Evolutionary conservation across 768 basidiomycete genomes (phyloP), one percentile per base, ranked within the genome.

Genomic region (Russula sp.): DNA sequence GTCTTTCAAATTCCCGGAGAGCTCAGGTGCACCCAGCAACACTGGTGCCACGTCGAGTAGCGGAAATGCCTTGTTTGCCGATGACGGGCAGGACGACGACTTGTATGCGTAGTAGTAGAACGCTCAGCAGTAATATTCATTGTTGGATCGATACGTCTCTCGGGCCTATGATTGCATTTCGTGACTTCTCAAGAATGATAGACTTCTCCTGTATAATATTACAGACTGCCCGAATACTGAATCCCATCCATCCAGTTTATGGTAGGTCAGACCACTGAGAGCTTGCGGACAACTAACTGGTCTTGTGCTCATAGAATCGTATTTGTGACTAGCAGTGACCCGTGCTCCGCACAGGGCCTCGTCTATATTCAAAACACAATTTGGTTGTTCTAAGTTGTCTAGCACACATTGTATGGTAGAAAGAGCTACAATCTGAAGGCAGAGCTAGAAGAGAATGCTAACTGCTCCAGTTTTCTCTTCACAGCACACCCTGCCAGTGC

Each of bases 1-100:
- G 77, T 89, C 85, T 75, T 99, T 99, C 87, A 95, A 92, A 81
- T 99, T 99, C 94, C 97, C 97, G 95, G 69, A 82, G 84, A 56
- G 49, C 58, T 34, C 77, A 71, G 60, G 73, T 16, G 70, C 76
- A 44, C 42, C 55, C 13, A 53, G 54, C 37, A 37, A 2, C 48
- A 44, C 62, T 52, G 51, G 60, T 18, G 31, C 34, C 14, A 74
- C 80, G n/a, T 73, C 77, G 18, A 69, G 80, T 4, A 50, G 64
- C 50, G 83, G 84, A 55, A 93, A 94, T 64, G 77, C 87, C 40
- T 88, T 85, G 27, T 94, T 94, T 78, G 80, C 85, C 40, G 92
- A 95, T 64, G 94, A 97, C 67, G 78, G 85, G 9, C 86, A 84
- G 61, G 94, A 96, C 70, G 94, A 97, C 67, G 94, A 96, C 73